Evolutionary conservation across 1,139 yeast species (phyloP), one percentile per base, ranked within the genome.

Genomic region (Geotrichum klebahnii): DNA sequence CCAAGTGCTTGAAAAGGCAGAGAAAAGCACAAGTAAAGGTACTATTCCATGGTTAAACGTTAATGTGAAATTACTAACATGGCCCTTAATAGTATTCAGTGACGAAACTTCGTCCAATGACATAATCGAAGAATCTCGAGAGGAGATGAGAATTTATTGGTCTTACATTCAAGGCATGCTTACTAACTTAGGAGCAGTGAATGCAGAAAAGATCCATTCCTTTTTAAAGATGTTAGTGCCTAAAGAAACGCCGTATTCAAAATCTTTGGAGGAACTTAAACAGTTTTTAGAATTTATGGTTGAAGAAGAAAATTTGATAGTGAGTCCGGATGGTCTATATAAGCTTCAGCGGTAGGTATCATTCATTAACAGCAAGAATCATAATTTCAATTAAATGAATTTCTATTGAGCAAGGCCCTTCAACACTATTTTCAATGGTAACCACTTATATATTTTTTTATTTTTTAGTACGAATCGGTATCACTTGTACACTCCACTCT

Each of bases 91-190:
- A 33, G 38, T 33, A 6, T 32, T 24, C 28, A 35, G 14, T 44
- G 40, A 44, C n/a, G 41, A 44, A n/a, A 12, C 19, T 16, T 31
- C 14, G 17, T 12, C 19, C n/a, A 38, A 9, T 14, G 12, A 33
- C 8, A 39, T 12, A 14, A 12, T 20, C 10, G 71, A 64, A 33
- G 57, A 61, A 34, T 59, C 65, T 9, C 57, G 58, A 35, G 72
- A 69, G 44, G 73, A 69, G 46, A 68, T 71, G 72, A 58, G 64
- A 31, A 59, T 66, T 6, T 72, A 65, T 59, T 73, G 77, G 75
- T 77, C 81, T 0, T 78, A 75, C 56, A 73, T 81, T 33, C 67
- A 63, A 14, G 81, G 80, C 1, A 79, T 81, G 78, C 65, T 81
- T 38, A 76, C 75, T 3, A 80, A 79, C 53, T 65, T 79, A 44